Evolutionary conservation across 352 stramenopile genomes (phyloP).

Genomic region (Phytopythium litorale): DNA sequence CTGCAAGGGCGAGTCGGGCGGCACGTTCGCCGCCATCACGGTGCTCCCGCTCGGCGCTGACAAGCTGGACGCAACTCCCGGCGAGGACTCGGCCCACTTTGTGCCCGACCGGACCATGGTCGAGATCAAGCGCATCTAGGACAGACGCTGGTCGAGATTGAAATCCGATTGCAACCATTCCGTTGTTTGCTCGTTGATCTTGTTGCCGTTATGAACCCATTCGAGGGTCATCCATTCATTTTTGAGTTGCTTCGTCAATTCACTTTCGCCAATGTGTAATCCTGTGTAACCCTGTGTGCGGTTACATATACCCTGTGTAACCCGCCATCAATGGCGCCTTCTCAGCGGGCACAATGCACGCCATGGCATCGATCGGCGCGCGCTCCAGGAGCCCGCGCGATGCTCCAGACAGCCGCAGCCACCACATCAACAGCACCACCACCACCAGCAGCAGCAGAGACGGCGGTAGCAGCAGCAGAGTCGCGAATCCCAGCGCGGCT

Average conservation of each 20-base stretch:
- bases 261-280: neutral
- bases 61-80: conserved; percentile 39
- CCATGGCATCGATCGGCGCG: neutral
- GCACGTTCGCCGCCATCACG: conserved; percentile 91
- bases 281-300: no score
- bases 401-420: neutral
- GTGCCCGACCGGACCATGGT: conserved; percentile 87
- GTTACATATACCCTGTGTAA: no score
- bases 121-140: conserved; percentile 90
- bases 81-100: conserved; percentile 58
- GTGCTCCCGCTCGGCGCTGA: conserved; percentile 90
- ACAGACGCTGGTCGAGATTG: neutral
- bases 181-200: neutral
- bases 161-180: no score
- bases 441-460: neutral
- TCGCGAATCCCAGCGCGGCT: neutral
- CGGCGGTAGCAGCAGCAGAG: neutral
- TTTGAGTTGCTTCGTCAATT: neutral
- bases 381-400: neutral
- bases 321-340: neutral
- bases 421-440: neutral
- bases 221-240: neutral
- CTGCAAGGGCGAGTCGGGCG: conserved; percentile 91
- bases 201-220: conserved; percentile 2
- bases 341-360: neutral